Conservation (phyloP, 164 flowering plant genomes). For the Nelumbo lutea region DNA sequence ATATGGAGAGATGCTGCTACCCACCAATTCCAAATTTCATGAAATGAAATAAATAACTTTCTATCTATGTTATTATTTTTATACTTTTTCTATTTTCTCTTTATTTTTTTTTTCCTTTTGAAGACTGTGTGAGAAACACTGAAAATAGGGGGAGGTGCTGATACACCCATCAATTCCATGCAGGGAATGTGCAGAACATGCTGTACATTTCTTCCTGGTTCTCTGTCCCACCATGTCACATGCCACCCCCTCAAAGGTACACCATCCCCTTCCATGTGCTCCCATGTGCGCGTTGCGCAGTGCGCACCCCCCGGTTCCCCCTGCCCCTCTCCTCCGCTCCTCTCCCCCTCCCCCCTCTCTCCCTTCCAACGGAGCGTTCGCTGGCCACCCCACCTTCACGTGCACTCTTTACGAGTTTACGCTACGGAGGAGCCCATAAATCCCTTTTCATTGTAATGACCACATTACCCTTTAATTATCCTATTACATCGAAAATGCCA, state of each 20-base stretch:
- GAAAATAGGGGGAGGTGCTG: too few relatives aligned
- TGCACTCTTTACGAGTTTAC: slow-evolving; percentile 30
- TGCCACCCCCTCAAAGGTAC: slow-evolving; percentile 25
- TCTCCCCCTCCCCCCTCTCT: slow-evolving; percentile 10
- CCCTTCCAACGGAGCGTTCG: slow-evolving; percentile 17
- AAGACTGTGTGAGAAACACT: too few relatives aligned
- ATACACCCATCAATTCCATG: slow-evolving; percentile 18
- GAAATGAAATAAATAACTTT: too few relatives aligned
- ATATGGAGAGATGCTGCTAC: too few relatives aligned
- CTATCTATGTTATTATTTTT: too few relatives aligned
- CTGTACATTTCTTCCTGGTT: slow-evolving; percentile 37
- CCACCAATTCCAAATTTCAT: too few relatives aligned
- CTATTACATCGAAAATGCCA: too few relatives aligned
- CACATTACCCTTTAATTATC: too few relatives aligned
- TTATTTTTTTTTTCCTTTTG: too few relatives aligned
- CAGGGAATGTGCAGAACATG: slow-evolving; percentile 87
- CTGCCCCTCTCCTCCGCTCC: background rate
- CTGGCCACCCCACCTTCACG: slow-evolving; percentile 47
- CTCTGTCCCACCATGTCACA: slow-evolving; percentile 50
- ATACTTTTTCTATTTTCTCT: too few relatives aligned
- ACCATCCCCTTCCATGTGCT: slow-evolving; percentile 33
- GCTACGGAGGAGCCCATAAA: too few relatives aligned
- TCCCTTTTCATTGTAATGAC: too few relatives aligned
- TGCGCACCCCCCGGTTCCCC: background rate
- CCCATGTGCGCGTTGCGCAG: slow-evolving; percentile 13